Percentiles rank a stretch among this genome's conserved stretches.
phyloP scores from a whole-genome alignment of 305 asterid species.

The Plantago coronopus region DNA sequence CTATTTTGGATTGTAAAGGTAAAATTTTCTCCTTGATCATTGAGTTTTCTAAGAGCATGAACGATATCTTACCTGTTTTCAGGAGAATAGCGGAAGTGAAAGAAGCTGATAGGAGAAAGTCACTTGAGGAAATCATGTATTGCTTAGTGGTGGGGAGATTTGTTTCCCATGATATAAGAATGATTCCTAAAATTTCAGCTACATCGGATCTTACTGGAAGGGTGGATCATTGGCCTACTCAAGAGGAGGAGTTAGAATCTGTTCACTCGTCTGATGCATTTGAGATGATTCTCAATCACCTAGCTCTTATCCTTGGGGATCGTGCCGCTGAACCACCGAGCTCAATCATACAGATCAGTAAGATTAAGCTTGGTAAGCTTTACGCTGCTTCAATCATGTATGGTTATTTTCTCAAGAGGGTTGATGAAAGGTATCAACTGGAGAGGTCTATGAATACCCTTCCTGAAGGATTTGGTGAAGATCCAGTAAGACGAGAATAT shows the following conservation, averaged over 20 bases:
- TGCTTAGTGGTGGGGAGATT: slow-evolving; percentile 77
- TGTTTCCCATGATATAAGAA: slow-evolving; percentile 49
- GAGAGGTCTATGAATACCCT: slow-evolving; percentile 84
- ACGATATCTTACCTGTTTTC: slow-evolving; percentile 31
- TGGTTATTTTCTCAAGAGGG: slow-evolving; percentile 86
- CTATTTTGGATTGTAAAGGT: not conserved
- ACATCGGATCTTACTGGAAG: slow-evolving; percentile 72
- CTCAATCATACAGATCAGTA: slow-evolving; percentile 66
- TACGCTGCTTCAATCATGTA: slow-evolving; percentile 96
- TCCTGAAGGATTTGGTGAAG: slow-evolving; percentile 63
- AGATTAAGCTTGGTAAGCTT: slow-evolving; percentile 87
- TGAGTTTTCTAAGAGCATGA: slow-evolving; percentile 16
- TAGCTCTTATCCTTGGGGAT: slow-evolving; percentile 82
- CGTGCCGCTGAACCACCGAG: slow-evolving; percentile 65
- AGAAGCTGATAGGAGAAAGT: slow-evolving; percentile 74
- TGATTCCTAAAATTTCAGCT: slow-evolving; percentile 70
- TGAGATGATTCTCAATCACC: slow-evolving; percentile 85
- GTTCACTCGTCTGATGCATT: slow-evolving; percentile 93
- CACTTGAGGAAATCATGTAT: slow-evolving; percentile 73
- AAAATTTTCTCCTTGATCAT: not conserved
- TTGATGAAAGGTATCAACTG: slow-evolving; percentile 83
- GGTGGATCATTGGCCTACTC: slow-evolving; percentile 86
- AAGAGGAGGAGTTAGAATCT: slow-evolving; percentile 73
- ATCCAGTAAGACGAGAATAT: slow-evolving; percentile 28
- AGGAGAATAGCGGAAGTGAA: slow-evolving; percentile 93